Base-by-base conservation (phyloP, 805 yeast genomes). In the Teunomyces gatunensis region DNA sequence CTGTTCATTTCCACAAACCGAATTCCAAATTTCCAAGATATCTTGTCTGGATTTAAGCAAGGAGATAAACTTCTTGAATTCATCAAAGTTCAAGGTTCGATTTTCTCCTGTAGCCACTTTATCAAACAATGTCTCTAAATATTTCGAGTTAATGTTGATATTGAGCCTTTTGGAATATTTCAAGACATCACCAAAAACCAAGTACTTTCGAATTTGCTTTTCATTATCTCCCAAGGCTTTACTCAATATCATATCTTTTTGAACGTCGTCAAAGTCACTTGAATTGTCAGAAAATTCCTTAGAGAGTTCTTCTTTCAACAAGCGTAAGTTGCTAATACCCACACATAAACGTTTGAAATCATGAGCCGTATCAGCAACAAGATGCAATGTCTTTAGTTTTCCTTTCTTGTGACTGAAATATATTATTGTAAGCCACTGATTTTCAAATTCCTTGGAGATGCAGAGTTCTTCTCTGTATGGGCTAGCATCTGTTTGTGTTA, bases 401-500 rank as follows among this genome's bases (percentile, higher is more conserved):
- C 79, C 73, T 46, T 78, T 81, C 5, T 79, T 72, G 5, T 77
- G 73, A 52, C 80, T 77, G 47, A 74, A 79, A 60, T 89, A 92
- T 10, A 89, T 80, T 28, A 92, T 78, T 0, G 96, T 84, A 0
- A 89, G 75, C 99, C 99, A 92, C 6, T 79, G 65, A 10, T 74
- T 70, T 39, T 82, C 81, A 46, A 77, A 79, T 44, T 85, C 89
- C 30, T 80, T 69, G 1, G 90, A 79, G 1, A 89, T 78, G 32
- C 85, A 83, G 54, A 88, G 80, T 63, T 90, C 96, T 59, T 91
- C 96, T 50, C 96, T 69, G 60, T 90, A 92, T 54, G 89, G 88
- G 30, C 79, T 77, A 1, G 97, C 97, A 56, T 86, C 88, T 17
- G 76, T 78, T 2, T 84, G 88, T 3, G 78, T 73, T 44, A 85